Percentiles rank a stretch among this genome's conserved stretches.
Evolutionary conservation across 352 stramenopile species (phyloP).

Genomic region (Phytophthora meadii): DNA sequence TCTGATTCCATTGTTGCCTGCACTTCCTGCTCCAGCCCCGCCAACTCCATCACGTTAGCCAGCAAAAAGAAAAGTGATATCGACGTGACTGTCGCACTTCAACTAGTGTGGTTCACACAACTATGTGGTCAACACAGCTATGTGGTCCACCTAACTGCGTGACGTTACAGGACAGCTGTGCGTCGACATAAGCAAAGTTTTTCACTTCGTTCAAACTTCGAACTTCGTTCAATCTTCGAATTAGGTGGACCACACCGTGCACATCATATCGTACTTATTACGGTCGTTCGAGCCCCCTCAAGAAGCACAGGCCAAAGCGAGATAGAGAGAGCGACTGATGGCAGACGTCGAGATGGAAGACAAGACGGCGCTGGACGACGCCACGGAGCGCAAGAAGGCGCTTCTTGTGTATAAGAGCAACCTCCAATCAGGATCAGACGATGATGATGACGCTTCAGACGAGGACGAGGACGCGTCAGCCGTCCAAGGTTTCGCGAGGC

Average conservation of each 20-base stretch:
- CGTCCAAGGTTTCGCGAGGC: slow-evolving; percentile 15
- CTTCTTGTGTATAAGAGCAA: slow-evolving; percentile 83
- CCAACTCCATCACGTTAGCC: no score
- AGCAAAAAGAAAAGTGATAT: no score
- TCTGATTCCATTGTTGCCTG: no score
- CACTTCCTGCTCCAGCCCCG: no score
- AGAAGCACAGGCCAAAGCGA: slow-evolving; percentile 1
- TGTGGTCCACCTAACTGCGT: no score
- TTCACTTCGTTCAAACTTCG: no score
- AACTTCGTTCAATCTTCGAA: no score
- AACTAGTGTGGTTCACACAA: no score
- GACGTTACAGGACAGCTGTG: no score
- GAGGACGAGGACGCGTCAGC: slow-evolving; percentile 42
- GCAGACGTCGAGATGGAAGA: slow-evolving; percentile 56
- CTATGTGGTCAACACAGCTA: no score
- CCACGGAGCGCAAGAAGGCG: slow-evolving; percentile 78
- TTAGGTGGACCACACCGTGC: neutral
- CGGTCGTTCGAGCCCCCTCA: slow-evolving; percentile 1
- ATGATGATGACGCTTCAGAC: slow-evolving; percentile 61
- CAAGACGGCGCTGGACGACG: slow-evolving; percentile 32
- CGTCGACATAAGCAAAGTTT: no score
- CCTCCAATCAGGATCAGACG: slow-evolving; percentile 65
- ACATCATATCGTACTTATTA: slow-evolving; percentile 13
- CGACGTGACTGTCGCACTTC: no score
- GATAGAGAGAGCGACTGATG: slow-evolving; percentile 31